Evolutionary conservation across 2,329 filamentous ascomycete genomes (phyloP).

Genomic region (Teratosphaeria gauchensis): DNA sequence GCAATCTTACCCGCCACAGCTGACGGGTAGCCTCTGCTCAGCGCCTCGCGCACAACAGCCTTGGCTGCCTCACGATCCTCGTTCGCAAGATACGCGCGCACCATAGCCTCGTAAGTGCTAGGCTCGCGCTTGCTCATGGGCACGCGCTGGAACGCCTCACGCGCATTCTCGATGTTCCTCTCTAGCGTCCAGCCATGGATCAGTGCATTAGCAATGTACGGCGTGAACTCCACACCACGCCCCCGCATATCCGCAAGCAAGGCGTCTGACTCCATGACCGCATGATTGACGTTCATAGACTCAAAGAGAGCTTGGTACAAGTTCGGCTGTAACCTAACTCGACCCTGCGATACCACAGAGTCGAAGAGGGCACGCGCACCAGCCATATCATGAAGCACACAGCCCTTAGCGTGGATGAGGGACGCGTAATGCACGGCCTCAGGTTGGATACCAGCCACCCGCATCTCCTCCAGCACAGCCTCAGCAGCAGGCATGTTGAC

Average conservation of each 20-base stretch:
- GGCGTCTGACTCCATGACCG: constrained; percentile 57
- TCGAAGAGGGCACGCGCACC: constrained; percentile 78
- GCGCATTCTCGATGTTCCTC: constrained; percentile 69
- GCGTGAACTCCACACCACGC: constrained; percentile 72
- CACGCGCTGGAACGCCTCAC: constrained; percentile 70
- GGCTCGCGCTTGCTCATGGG: constrained; percentile 74
- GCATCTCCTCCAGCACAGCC: constrained; percentile 69
- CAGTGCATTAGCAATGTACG: constrained; percentile 96
- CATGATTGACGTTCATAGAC: constrained; percentile 90
- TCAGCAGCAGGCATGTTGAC: constrained; percentile 83
- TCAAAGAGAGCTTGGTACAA: constrained; percentile 97
- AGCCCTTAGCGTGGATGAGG: constrained; percentile 90
- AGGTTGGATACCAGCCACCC: constrained; percentile 60
- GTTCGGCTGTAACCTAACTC: constrained; percentile 66
- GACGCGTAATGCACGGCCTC: constrained; percentile 95
- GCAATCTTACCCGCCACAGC: constrained; percentile 91
- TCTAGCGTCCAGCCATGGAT: constrained; percentile 93
- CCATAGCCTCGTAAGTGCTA: constrained; percentile 98
- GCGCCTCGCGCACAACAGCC: constrained; percentile 76
- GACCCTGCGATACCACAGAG: constrained; percentile 57
- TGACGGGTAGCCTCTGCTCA: constrained; percentile 78
- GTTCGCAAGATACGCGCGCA: constrained; percentile 75
- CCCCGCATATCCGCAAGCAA: constrained; percentile 67
- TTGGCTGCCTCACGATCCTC: constrained; percentile 71
- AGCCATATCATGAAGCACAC: constrained; percentile 81